Evolutionary conservation across 352 stramenopile species (phyloP), one percentile per base, ranked within the genome.

Genomic region (Pythium aphanidermatum): DNA sequence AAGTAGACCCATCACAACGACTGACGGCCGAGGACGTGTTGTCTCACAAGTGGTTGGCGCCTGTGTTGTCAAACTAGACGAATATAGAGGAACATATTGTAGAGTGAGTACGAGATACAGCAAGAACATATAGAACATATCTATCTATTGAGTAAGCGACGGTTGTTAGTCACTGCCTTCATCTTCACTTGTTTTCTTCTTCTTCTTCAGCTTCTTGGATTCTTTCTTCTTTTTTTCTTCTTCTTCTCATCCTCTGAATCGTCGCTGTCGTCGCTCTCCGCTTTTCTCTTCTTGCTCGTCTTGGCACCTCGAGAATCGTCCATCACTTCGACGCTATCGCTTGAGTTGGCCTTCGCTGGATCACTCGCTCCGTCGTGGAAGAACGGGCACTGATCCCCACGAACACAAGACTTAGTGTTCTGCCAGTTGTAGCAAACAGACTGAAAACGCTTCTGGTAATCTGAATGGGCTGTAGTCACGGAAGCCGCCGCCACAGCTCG

Each of bases 401-500:
- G 55, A 11, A 37, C 46, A 41, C 60, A 69, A 20, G 50, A 52
- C 27, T 30, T 29, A 4, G 34, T 28, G 46, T 65, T 65, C 46
- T 69, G 60, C 55, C 55, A 69, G 55, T 69, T 65, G 51, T 65
- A 69, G 55, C 60, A 69, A 16, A 69, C 41, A 10, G 46, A 59
- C 53, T 67, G 58, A 48, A 67, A 67, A 13, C 58, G 58, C 53
- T 67, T 67, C 44, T 67, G 58, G 48, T 67, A 67, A 10, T 67
- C 58, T 17, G 53, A 55, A 46, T 55, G 45, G 23, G 45, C 40
- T 12, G 45, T 55, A 14, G 47, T 44, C 16, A 50, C 39, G 31
- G 41, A 19, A 25, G 35, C 43, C 13, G 35, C 40, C 0, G 39
- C 38, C 21, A 45, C 24, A 1, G 34, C 35, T 17, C 30, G 10